Evolutionary conservation across 768 basidiomycete genomes (phyloP).

Genomic region (Leucocoprinus birnbaumii): DNA sequence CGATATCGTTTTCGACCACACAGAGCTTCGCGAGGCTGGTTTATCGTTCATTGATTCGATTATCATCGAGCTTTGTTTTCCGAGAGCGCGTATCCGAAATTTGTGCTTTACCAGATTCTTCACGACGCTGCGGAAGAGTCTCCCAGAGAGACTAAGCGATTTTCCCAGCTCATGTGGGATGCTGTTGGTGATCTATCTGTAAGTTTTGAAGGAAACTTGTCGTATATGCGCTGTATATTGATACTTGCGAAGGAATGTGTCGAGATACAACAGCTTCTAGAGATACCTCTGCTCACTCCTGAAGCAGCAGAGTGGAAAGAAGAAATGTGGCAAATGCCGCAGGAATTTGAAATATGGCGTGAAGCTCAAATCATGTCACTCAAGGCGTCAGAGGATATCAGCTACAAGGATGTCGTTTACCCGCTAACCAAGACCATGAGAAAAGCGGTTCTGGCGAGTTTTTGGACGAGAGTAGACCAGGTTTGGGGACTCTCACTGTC

Average conservation of each 20-base stretch:
- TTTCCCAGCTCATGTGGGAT: constrained; percentile 79
- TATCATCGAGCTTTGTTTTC: constrained; percentile 79
- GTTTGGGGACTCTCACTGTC: constrained; percentile 40
- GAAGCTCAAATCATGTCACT: constrained; percentile 66
- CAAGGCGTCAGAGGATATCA: constrained; percentile 49
- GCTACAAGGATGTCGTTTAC: constrained; percentile 52
- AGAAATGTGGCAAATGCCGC: constrained; percentile 49
- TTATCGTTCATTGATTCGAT: constrained; percentile 83
- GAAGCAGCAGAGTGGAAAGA: constrained; percentile 53
- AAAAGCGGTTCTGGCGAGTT: constrained; percentile 44
- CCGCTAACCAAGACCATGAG: constrained; percentile 59
- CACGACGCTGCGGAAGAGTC: constrained; percentile 72
- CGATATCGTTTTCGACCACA: constrained; percentile 53
- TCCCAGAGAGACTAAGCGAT: constrained; percentile 69
- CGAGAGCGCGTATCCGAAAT: constrained; percentile 64
- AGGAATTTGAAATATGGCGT: constrained; percentile 62
- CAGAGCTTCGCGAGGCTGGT: constrained; percentile 56
- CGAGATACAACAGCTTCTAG: constrained; percentile 63
- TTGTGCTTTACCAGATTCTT: constrained; percentile 63
- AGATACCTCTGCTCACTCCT: constrained; percentile 54
- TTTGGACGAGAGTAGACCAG: constrained; percentile 64
- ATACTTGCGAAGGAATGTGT: constrained; percentile 48
- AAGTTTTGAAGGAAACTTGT: constrained; percentile 16
- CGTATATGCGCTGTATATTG: not conserved
- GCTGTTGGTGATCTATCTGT: constrained; percentile 82